Percentiles rank a stretch among this genome's conserved stretches.
phyloP scores from a whole-genome alignment of 441 rosid genomes.

The Jatropha podagrica region DNA sequence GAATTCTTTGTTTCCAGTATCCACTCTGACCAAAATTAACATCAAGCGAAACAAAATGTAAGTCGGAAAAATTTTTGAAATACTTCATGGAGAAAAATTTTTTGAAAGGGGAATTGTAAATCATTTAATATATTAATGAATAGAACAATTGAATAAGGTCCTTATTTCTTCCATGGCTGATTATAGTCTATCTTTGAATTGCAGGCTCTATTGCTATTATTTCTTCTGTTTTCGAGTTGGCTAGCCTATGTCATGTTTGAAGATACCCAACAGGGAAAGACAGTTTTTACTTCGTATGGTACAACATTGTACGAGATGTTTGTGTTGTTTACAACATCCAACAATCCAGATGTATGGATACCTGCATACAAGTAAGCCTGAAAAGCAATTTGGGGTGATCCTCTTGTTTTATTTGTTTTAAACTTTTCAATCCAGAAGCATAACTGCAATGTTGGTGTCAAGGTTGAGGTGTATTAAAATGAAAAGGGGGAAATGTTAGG shows the following conservation, averaged over 20 bases:
- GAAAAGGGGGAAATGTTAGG: background rate
- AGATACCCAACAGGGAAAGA: conserved; percentile 84
- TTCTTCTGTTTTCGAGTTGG: conserved; percentile 94
- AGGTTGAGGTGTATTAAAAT: background rate
- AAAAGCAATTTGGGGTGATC: background rate
- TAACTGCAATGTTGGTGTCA: background rate
- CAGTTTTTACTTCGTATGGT: conserved; percentile 71
- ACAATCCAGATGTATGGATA: conserved; percentile 99
- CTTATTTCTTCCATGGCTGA: background rate
- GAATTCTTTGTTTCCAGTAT: too few species aligned
- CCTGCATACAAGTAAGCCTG: conserved; percentile 90
- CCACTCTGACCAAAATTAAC: too few species aligned
- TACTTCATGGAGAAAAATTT: too few species aligned
- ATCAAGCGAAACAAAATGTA: too few species aligned
- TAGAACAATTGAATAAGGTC: background rate
- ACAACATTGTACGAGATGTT: conserved; percentile 86
- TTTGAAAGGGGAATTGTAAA: too few species aligned
- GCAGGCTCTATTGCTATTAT: conserved; percentile 89
- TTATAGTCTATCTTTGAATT: conserved; percentile 30
- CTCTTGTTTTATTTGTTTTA: background rate
- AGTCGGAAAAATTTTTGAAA: too few species aligned
- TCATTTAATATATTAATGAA: too few species aligned
- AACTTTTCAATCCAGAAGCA: background rate
- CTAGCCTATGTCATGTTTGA: conserved; percentile 94
- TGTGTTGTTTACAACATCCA: conserved; percentile 91